Evolutionary conservation across 2,329 filamentous ascomycete species (phyloP).

Genomic region (Paecilomyces sp.): DNA sequence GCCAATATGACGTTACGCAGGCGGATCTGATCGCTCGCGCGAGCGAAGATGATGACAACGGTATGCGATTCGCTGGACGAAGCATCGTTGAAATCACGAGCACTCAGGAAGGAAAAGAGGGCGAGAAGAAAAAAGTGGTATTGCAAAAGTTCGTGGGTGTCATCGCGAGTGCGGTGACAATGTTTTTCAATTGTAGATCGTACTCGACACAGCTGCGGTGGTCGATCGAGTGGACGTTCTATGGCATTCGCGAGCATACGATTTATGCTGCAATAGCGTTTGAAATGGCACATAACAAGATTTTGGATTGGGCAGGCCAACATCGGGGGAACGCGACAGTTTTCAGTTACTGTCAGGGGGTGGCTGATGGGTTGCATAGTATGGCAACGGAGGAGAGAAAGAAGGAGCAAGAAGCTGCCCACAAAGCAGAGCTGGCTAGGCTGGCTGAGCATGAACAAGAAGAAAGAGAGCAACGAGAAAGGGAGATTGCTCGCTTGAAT

Average conservation of each 20-base stretch:
- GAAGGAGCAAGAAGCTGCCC: not conserved
- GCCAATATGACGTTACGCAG: constrained; percentile 8
- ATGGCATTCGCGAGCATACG: constrained; percentile 16
- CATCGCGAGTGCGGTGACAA: constrained; percentile 3
- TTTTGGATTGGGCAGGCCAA: not conserved
- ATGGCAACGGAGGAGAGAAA: not conserved
- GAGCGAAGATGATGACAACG: not conserved
- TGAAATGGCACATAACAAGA: constrained; percentile 9
- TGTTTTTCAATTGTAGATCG: constrained; percentile 8
- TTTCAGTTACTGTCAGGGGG: not conserved
- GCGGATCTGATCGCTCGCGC: constrained; percentile 6
- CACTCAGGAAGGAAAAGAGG: not conserved
- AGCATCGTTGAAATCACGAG: constrained; percentile 5
- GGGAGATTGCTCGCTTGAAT: not conserved
- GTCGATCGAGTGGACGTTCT: constrained; percentile 13
- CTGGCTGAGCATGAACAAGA: not conserved
- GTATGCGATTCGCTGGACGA: not conserved
- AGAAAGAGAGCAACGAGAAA: not conserved
- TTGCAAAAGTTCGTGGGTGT: constrained; percentile 2
- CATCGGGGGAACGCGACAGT: not conserved
- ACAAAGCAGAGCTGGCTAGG: not conserved
- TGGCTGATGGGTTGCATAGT: not conserved
- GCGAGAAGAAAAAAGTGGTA: not conserved
- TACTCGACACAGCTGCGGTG: constrained; percentile 1
- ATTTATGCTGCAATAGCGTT: constrained; percentile 15